Conservation (phyloP, 768 basidiomycete genomes). For the Dioszegia crocea region DNA sequence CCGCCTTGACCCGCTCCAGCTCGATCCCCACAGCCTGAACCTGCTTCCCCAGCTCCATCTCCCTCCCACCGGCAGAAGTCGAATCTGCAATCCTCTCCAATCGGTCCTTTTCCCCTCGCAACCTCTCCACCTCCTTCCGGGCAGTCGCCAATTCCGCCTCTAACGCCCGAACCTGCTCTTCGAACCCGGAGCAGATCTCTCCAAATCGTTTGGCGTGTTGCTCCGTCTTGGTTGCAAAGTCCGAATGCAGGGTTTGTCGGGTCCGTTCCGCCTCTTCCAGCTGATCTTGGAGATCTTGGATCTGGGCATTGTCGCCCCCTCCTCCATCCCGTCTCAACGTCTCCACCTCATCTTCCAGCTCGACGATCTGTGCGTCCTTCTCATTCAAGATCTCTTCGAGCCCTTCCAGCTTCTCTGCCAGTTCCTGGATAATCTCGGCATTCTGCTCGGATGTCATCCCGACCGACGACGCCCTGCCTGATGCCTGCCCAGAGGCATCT, state of each 20-base stretch:
- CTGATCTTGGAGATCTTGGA: conserved; percentile 17
- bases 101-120: conserved; percentile 27
- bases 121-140: conserved; percentile 18
- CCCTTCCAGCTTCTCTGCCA: conserved; percentile 31
- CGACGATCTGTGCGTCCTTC: conserved; percentile 28
- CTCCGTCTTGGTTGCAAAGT: conserved; percentile 37
- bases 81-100: conserved; percentile 19
- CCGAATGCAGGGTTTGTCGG: conserved; percentile 19
- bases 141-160: conserved; percentile 22
- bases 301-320: background rate
- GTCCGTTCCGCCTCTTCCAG: conserved; percentile 29
- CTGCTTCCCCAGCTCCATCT: conserved; percentile 24
- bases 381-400: conserved; percentile 33
- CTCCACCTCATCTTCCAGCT: conserved; percentile 15
- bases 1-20: conserved; percentile 10
- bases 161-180: conserved; percentile 33
- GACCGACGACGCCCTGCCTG: background rate
- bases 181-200: conserved; percentile 39
- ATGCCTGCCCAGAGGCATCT: background rate
- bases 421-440: conserved; percentile 27
- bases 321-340: background rate
- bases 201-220: conserved; percentile 38
- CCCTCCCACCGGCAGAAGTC: conserved; percentile 10
- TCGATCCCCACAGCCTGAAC: conserved; percentile 20
- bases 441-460: conserved; percentile 19